A percentile compares a stretch with the other conserved stretches of the same genome.
Conservation (phyloP, 805 yeast species). For the Priceomyces melissophilus region DNA sequence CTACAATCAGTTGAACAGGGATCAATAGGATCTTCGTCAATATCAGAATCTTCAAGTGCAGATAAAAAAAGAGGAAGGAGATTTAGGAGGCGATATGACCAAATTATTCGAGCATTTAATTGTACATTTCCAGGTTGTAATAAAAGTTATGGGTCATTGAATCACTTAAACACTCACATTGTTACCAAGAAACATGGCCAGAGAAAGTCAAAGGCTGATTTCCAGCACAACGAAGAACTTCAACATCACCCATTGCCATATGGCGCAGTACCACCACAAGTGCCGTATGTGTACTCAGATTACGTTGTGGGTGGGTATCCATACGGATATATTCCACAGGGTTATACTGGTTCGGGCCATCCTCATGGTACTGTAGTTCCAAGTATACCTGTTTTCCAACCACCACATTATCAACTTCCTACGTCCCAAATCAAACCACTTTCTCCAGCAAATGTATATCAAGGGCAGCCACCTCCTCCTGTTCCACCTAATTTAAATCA, state of each 20-base stretch:
- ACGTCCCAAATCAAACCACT: not conserved
- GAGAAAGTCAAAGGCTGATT: slow-evolving; percentile 39
- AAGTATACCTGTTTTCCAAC: not conserved
- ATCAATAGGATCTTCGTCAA: not conserved
- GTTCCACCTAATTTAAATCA: too few relatives aligned
- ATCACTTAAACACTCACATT: slow-evolving; percentile 43
- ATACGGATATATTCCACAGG: slow-evolving; percentile 13
- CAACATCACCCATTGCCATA: slow-evolving; percentile 1
- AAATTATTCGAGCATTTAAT: slow-evolving; percentile 30
- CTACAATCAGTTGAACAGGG: too few relatives aligned
- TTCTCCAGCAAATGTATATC: not conserved
- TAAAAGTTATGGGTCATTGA: slow-evolving; percentile 41
- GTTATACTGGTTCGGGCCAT: not conserved
- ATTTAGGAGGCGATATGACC: slow-evolving; percentile 35
- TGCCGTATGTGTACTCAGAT: slow-evolving; percentile 3
- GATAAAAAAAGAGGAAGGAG: slow-evolving; percentile 29
- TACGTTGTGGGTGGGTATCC: slow-evolving; percentile 15
- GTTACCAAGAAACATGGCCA: slow-evolving; percentile 45
- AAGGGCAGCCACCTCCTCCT: too few relatives aligned
- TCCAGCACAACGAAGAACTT: slow-evolving; percentile 22
- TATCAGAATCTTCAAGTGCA: slow-evolving; percentile 10
- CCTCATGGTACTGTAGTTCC: not conserved
- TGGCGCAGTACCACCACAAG: not conserved
- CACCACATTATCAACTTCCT: too few relatives aligned
- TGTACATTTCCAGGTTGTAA: slow-evolving; percentile 38